Base-by-base conservation (phyloP, 345 rosid genomes). In the Erysimum cheiranthoides region DNA sequence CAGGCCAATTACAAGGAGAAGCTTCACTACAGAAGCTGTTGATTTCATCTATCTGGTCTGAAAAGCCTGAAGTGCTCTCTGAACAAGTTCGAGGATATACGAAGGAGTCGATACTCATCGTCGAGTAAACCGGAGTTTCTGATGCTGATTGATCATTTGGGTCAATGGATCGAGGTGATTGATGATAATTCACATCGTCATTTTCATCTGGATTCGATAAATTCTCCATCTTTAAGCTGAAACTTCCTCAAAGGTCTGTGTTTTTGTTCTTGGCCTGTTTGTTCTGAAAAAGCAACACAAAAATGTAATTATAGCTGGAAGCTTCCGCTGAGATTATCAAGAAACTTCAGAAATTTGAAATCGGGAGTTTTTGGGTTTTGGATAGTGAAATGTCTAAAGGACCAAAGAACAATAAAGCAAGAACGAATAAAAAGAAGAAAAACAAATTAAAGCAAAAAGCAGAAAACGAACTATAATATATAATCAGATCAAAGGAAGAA, bases 1-100 rank as follows among this genome's bases (percentile, higher is more conserved):
- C 66, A 17, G 86, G 84, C 89, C 96, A 89, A 14, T 80, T 73
- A 49, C 68, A 82, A 57, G 93, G 91, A 43, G 96, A 93, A 81
- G 93, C 82, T 61, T 87, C 94, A 71, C 92, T 81, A 56, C 83
- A 84, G 73, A 54, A 85, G 66, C 91, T 85, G 65, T 71, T 86
- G 74, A 79, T 72, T 11, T 88, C 92, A 66, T 93, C 96, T n/a
- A 80, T 63, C 3, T 83, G 86, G 32, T 87, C 97, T 71, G 97
- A 86, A 58, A 83, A 82, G 9, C 87, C 87, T n/a, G 94, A 86
- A 13, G 96, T 91, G 31, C 80, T 81, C 79, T 81, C 93, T n/a
- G 97, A 91, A 75, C 75, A 86, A 71, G 90, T 89, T 78, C 88
- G 73, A 75, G 86, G 81, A 60, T 85, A 86, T 53, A 73, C 53